These are phyloP conservation scores for Gaultheria prostrata DNA, from an alignment of 148 eudicot species.

Conservation along the genomic window DNA sequence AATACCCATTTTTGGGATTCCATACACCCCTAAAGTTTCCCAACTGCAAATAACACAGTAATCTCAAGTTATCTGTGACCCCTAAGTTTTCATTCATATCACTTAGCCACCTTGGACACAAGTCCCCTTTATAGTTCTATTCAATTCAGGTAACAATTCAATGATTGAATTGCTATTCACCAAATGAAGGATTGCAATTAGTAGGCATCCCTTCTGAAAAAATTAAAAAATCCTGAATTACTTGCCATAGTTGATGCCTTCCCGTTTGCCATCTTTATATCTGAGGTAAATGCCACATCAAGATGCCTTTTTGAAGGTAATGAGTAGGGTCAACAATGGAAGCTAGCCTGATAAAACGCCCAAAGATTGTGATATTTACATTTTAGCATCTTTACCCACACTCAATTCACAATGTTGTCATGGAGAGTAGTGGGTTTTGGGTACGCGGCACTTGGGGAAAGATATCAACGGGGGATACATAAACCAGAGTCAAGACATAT, in stretches of 20 bases:
- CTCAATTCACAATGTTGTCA: background rate
- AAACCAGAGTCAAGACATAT: background rate
- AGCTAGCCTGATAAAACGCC: too few relatives aligned
- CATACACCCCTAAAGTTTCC: background rate
- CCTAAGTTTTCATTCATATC: background rate
- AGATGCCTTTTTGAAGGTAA: background rate
- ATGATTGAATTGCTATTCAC: background rate
- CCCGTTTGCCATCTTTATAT: background rate
- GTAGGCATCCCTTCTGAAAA: background rate
- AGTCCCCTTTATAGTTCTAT: background rate
- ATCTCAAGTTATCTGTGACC: background rate
- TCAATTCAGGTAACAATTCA: background rate
- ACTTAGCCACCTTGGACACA: background rate
- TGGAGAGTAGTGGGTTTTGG: background rate
- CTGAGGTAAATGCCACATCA: background rate
- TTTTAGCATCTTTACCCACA: background rate
- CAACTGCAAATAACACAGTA: background rate
- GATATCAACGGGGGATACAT: background rate
- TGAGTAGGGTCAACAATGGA: background rate
- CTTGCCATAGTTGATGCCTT: background rate
- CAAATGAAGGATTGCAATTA: background rate
- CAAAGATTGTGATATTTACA: background rate
- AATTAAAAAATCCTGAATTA: background rate
- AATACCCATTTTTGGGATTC: background rate
- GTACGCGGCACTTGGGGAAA: background rate